Conservation (phyloP, 768 basidiomycete genomes). For the Hypholoma fasciculare region DNA sequence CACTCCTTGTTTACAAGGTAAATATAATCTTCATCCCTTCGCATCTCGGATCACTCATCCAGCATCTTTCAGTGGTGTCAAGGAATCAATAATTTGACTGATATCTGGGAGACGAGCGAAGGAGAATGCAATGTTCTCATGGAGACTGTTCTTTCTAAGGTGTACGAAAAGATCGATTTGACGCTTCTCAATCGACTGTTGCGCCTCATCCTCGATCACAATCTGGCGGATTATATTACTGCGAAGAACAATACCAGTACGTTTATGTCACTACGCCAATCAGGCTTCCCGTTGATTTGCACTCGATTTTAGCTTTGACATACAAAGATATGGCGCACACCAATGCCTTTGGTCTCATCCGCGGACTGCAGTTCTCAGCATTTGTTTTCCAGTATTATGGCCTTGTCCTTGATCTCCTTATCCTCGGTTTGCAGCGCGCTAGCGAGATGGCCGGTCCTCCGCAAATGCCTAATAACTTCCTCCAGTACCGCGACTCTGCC, state of each 20-base stretch:
- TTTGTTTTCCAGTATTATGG: constrained; percentile 99
- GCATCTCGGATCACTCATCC: not conserved
- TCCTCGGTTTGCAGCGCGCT: constrained; percentile 95
- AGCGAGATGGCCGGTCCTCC: constrained; percentile 99
- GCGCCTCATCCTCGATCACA: constrained; percentile 96
- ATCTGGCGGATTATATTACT: constrained; percentile 98
- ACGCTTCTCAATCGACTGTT: constrained; percentile 94
- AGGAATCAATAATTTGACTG: constrained; percentile 97
- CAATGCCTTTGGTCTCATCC: constrained; percentile 95
- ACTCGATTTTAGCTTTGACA: constrained; percentile 56
- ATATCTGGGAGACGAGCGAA: constrained; percentile 97
- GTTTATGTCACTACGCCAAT: constrained; percentile 9
- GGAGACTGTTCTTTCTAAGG: constrained; percentile 97
- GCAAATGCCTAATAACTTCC: constrained; percentile 96
- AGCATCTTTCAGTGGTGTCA: constrained; percentile 78
- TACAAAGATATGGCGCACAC: constrained; percentile 99
- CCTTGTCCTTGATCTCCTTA: constrained; percentile 90
- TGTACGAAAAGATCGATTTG: constrained; percentile 98
- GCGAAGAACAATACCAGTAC: constrained; percentile 94
- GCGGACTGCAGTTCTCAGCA: constrained; percentile 96
- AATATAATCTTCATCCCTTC: not conserved
- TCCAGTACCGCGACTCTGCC: constrained; percentile 93
- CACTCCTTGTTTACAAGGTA: constrained; percentile 92
- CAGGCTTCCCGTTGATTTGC: not conserved
- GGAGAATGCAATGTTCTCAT: constrained; percentile 98